phyloP scores from a whole-genome alignment of 805 yeast genomes.

The Lipomyces mesembrius region DNA sequence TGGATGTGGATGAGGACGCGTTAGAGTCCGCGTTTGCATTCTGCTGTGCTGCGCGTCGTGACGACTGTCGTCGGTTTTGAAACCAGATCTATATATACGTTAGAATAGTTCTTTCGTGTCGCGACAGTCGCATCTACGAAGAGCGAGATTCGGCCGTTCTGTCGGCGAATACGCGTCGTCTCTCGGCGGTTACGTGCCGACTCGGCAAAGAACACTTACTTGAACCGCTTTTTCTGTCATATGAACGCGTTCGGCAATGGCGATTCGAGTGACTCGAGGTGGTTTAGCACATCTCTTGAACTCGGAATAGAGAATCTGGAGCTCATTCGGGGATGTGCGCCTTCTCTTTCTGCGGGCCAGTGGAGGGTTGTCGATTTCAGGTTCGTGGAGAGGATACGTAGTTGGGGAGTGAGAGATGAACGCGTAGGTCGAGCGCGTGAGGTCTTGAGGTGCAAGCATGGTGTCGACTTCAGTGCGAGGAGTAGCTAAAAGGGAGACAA shows the following conservation, averaged over 20 bases:
- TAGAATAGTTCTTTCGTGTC: neutral
- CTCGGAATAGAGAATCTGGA: slow-evolving; percentile 78
- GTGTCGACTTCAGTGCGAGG: slow-evolving; percentile 2
- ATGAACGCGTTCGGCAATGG: slow-evolving; percentile 77
- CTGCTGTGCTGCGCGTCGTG: slow-evolving; percentile 45
- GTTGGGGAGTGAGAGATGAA: slow-evolving; percentile 92
- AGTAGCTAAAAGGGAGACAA: neutral
- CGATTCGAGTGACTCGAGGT: slow-evolving; percentile 70
- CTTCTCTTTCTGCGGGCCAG: slow-evolving; percentile 93
- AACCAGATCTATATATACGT: slow-evolving; percentile 75
- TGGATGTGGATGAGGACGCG: slow-evolving; percentile 13
- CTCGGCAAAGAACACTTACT: slow-evolving; percentile 31
- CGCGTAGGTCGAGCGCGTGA: slow-evolving; percentile 51
- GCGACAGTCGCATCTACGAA: neutral
- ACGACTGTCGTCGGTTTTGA: slow-evolving; percentile 89
- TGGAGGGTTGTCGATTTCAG: slow-evolving; percentile 85
- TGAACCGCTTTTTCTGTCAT: slow-evolving; percentile 99
- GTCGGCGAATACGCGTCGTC: neutral
- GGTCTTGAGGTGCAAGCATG: slow-evolving; percentile 18
- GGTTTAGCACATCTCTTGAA: slow-evolving; percentile 82
- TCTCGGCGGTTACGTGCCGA: too few species aligned
- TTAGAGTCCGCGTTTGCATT: slow-evolving; percentile 24
- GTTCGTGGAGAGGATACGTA: slow-evolving; percentile 82
- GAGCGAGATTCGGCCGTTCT: neutral
- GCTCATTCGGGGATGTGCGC: slow-evolving; percentile 88